Percentiles rank a stretch among this genome's conserved stretches.
Conservation (phyloP, 148 eudicot genomes). For the Mesembryanthemum crystallinum region DNA sequence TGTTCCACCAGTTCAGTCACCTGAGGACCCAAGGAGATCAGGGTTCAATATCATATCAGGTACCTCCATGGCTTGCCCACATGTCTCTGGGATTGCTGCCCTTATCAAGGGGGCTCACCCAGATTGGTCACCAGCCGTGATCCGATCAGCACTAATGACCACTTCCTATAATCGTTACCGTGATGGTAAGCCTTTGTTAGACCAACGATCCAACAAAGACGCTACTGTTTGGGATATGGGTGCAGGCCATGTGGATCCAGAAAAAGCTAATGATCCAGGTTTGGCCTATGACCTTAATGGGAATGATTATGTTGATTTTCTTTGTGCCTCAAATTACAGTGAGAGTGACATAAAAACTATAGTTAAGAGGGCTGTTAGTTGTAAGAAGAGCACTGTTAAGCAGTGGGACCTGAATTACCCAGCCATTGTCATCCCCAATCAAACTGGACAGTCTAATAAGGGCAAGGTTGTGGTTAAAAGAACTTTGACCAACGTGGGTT, state of each 20-base stretch:
- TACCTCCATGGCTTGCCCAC: conserved; percentile 57
- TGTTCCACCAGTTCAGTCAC: conserved; percentile 25
- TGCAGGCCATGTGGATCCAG: conserved; percentile 37
- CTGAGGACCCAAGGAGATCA: conserved; percentile 24
- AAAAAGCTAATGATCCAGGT: conserved; percentile 33
- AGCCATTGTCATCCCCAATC: conserved; percentile 4
- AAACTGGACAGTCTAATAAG: too few species aligned
- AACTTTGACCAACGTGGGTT: conserved; percentile 31
- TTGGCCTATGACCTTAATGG: conserved; percentile 25
- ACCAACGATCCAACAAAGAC: background rate
- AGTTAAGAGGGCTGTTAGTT: conserved; percentile 16
- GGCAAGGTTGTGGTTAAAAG: conserved; percentile 8
- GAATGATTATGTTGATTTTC: conserved; percentile 24
- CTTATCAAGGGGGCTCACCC: conserved; percentile 41
- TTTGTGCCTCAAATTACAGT: conserved; percentile 21
- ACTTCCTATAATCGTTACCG: conserved; percentile 38
- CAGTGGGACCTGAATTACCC: conserved; percentile 33
- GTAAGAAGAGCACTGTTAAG: conserved; percentile 2
- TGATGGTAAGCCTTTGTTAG: conserved; percentile 15
- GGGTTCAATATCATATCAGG: conserved; percentile 40
- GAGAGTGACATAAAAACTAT: conserved; percentile 11
- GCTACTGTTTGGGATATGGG: conserved; percentile 28
- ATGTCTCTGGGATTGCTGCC: conserved; percentile 46
- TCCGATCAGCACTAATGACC: conserved; percentile 49
- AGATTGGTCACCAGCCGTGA: conserved; percentile 46